Conservation (phyloP, 2,329 filamentous ascomycete species). For the Venturia aucupariae region DNA sequence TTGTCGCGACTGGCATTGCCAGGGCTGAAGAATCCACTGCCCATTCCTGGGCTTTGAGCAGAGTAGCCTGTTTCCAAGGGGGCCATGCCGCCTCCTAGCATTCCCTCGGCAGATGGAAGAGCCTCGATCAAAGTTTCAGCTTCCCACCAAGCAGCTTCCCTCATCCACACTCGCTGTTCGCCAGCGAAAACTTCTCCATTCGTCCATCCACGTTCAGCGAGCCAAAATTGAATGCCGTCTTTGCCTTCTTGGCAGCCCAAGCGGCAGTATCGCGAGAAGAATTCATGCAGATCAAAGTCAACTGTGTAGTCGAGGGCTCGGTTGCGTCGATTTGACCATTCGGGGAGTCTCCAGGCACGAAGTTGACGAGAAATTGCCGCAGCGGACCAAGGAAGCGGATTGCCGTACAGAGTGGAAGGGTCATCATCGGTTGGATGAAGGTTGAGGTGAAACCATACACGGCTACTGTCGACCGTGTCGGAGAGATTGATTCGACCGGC, state of each 20-base stretch:
- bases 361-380: slow-evolving; percentile 87
- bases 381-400: slow-evolving; percentile 80
- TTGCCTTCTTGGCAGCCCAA: slow-evolving; percentile 83
- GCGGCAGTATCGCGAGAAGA: slow-evolving; percentile 68
- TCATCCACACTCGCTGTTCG: slow-evolving; percentile 88
- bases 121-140: slow-evolving; percentile 76
- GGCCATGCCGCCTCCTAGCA: slow-evolving; percentile 32
- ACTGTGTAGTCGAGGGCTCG: slow-evolving; percentile 90
- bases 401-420: slow-evolving; percentile 63
- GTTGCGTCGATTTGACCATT: slow-evolving; percentile 93
- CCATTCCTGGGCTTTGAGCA: slow-evolving; percentile 42
- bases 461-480: slow-evolving; percentile 66
- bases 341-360: slow-evolving; percentile 83
- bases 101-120: slow-evolving; percentile 24
- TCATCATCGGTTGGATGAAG: slow-evolving; percentile 85
- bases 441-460: slow-evolving; percentile 90
- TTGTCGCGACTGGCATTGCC: slow-evolving; percentile 62
- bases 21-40: slow-evolving; percentile 54
- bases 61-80: slow-evolving; percentile 64
- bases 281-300: slow-evolving; percentile 92
- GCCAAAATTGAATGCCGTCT: slow-evolving; percentile 90
- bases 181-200: slow-evolving; percentile 93
- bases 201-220: slow-evolving; percentile 92
- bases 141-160: slow-evolving; percentile 94
- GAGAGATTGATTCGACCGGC: slow-evolving; percentile 71